phyloP scores from a whole-genome alignment of 768 basidiomycete genomes.

The Mycena haematopus region DNA sequence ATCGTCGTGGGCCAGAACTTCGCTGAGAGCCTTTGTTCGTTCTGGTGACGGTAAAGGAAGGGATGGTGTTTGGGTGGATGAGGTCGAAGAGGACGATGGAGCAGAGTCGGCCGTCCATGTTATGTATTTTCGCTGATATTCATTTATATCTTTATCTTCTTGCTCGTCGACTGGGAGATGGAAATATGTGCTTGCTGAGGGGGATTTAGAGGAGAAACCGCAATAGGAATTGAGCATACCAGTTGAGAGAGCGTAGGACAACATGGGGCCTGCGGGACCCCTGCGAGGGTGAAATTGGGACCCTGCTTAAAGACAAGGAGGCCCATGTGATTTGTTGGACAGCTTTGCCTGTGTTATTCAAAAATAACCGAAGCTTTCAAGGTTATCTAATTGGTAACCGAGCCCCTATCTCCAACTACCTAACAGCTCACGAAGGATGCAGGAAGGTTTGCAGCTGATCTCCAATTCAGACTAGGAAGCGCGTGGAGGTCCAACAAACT shows the following conservation, averaged over 20 bases:
- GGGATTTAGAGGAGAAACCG: not conserved
- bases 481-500: constrained; percentile 33
- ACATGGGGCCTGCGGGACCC: constrained; percentile 37
- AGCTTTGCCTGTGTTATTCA: not conserved
- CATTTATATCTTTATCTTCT: constrained; percentile 53
- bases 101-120: constrained; percentile 56
- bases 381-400: not conserved
- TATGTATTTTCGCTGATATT: constrained; percentile 52
- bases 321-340: constrained; percentile 9
- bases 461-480: constrained; percentile 9
- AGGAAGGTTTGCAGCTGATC: constrained; percentile 51
- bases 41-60: constrained; percentile 24
- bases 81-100: constrained; percentile 37
- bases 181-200: constrained; percentile 65
- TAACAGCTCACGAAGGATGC: constrained; percentile 40
- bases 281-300: constrained; percentile 3
- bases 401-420: not conserved
- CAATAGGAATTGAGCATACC: constrained; percentile 34
- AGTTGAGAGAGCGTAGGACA: constrained; percentile 54
- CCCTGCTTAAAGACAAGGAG: not conserved
- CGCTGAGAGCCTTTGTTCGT: constrained; percentile 47
- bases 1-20: constrained; percentile 67
- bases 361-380: not conserved
- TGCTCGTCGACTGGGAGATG: constrained; percentile 67
- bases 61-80: constrained; percentile 17